These are phyloP conservation scores for Pseudogymnoascus verrucosus DNA, from an alignment of 2,329 filamentous ascomycete genomes.

Conservation along the genomic window DNA sequence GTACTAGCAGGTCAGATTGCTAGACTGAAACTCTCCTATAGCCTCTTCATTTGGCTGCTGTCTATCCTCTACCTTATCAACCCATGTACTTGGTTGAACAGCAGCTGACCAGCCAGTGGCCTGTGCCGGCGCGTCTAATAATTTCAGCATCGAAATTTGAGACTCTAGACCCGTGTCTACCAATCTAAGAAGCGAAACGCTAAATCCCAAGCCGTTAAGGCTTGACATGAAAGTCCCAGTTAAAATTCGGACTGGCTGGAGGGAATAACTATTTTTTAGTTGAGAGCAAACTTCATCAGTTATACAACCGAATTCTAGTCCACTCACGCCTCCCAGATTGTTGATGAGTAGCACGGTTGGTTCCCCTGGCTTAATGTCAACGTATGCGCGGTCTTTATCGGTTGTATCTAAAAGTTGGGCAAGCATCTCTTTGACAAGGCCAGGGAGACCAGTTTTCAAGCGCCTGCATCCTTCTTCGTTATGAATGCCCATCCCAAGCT, in stretches of 20 bases:
- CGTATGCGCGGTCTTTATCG: constrained; percentile 11
- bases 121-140: constrained; percentile 22
- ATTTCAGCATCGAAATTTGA: constrained; percentile 12
- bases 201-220: constrained; percentile 46
- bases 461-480: constrained; percentile 37
- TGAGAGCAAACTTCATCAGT: constrained; percentile 32
- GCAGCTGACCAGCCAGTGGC: constrained; percentile 36
- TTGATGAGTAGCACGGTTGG: constrained; percentile 19
- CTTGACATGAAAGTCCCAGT: constrained; percentile 41
- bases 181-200: constrained; percentile 43
- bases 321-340: constrained; percentile 15
- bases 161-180: constrained; percentile 23
- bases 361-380: constrained; percentile 9
- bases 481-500: constrained; percentile 42
- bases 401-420: constrained; percentile 31
- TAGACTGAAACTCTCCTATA: too few species aligned
- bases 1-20: too few species aligned
- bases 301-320: constrained; percentile 39
- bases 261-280: constrained; percentile 18
- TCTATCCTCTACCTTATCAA: too few species aligned
- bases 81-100: too few species aligned
- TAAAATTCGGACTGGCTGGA: constrained; percentile 34
- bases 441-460: neutral
- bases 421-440: constrained; percentile 29
- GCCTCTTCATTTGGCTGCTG: too few species aligned